Evolutionary conservation across 164 flowering plant species (phyloP), one percentile per base, ranked within the genome.

Genomic region (Brasenia schreberi): DNA sequence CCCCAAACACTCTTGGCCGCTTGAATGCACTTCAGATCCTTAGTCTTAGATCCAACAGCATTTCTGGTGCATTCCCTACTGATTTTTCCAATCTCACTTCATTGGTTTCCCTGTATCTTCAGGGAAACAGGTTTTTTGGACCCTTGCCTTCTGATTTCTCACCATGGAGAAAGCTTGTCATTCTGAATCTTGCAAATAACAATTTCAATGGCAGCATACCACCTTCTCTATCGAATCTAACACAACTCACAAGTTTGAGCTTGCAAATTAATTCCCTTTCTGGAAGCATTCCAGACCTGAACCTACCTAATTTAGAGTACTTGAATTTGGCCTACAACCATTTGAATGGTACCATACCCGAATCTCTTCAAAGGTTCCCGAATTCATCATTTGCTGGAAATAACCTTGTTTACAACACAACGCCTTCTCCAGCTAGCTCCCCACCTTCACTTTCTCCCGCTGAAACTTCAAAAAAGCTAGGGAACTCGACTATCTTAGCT

Each of bases 31-130:
- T 94, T 63, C 64, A 39, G 49, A 67, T 64, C 74, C 82, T 94
- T 65, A 94, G 98, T 74, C 95, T 94, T 14, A 82, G 96, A 18
- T 86, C 91, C 65, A 94, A 94, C 59, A 68, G 69, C 66, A 88
- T 94, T 43, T 68, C 33, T 64, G 96, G 96, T 7, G 68, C 61
- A 71, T 84, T 94, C 70, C 97, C 98, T 23, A 76, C 83, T 19
- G 98, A 91, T 68, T 61, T 94, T 18, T 52, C 82, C 66, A 75
- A 89, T 59, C 87, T 90, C 64, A 84, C 92, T 68, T 83, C 86
- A 19, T 90, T 94, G 68, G 82, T 66, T 6, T 59, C 72, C 67
- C 71, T 89, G 43, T 84, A 69, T 72, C 88, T 94, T 61, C 96
- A 94, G 69, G 77, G 77, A 59, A 94, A 94, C 75, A 81, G 82